Percentiles rank a stretch among this genome's conserved stretches.
These are phyloP conservation scores for Lentinus brumalis DNA, from an alignment of 768 basidiomycete genomes.

Conservation along the genomic window DNA sequence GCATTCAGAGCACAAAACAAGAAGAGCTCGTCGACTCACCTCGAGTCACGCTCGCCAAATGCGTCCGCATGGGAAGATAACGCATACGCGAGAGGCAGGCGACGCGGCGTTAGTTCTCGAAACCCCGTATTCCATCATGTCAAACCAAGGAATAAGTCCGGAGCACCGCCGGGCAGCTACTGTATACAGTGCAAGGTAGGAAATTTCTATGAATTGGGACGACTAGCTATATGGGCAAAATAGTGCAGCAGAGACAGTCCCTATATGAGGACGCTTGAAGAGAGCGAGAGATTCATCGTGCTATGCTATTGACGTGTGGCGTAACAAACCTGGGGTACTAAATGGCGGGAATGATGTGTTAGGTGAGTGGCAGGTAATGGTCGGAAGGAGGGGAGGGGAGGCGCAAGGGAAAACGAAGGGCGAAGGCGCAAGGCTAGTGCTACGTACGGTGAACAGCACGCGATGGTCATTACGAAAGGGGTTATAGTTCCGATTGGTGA, in stretches of 20 bases:
- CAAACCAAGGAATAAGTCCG: not conserved
- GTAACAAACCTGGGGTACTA: not conserved
- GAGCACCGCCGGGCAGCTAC: not conserved
- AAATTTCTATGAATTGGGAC: constrained; percentile 18
- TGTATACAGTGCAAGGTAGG: not conserved
- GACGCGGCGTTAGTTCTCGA: not conserved
- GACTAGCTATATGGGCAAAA: constrained; percentile 11
- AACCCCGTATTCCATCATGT: not conserved
- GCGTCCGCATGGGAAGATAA: not conserved
- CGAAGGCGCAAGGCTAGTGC: not conserved
- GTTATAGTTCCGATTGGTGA: not conserved
- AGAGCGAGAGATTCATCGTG: constrained; percentile 11
- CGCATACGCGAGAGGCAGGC: not conserved
- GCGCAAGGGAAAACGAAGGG: not conserved
- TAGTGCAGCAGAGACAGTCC: constrained; percentile 18
- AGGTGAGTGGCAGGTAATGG: not conserved
- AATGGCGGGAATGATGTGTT: not conserved
- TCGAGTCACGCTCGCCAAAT: not conserved
- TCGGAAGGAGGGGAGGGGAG: not conserved
- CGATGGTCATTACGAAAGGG: not conserved
- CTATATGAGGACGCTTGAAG: constrained; percentile 7
- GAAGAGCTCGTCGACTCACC: not conserved
- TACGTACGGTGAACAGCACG: not conserved
- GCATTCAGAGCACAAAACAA: not conserved
- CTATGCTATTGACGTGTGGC: constrained; percentile 5